Conservation (phyloP, 2,329 filamentous ascomycete genomes). For the Fusarium sp. region DNA sequence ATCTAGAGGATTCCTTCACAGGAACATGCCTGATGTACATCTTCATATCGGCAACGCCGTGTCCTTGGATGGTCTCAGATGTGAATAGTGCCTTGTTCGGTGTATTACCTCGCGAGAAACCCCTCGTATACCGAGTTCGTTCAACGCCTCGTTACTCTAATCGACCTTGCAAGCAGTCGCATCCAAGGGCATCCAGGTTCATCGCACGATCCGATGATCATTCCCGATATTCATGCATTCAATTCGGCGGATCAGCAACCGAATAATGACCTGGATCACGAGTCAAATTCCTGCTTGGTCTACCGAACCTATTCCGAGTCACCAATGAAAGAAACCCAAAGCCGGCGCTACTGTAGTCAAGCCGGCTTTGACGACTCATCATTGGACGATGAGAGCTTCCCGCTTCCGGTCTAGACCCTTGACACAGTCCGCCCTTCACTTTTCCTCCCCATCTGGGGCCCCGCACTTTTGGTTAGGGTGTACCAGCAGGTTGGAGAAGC, state of each 20-base stretch:
- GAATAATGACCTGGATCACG: not conserved
- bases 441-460: conserved; percentile 1
- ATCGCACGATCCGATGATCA: not conserved
- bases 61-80: not conserved
- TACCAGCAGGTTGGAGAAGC: not conserved
- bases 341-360: not conserved
- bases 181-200: too few relatives aligned
- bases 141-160: not conserved
- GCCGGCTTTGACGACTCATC: not conserved
- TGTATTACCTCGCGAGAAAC: not conserved
- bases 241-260: conserved; percentile 7
- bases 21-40: not conserved
- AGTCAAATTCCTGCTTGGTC: not conserved
- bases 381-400: not conserved
- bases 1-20: too few relatives aligned
- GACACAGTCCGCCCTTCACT: not conserved
- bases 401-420: not conserved
- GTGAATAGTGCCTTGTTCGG: not conserved
- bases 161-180: too few relatives aligned
- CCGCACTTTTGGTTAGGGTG: not conserved
- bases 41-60: not conserved
- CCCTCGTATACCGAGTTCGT: not conserved
- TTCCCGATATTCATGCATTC: not conserved
- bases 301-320: too few relatives aligned
- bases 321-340: not conserved